Base-by-base conservation (phyloP, 495 filamentous ascomycete species). In the Bathelium albidoporum region DNA sequence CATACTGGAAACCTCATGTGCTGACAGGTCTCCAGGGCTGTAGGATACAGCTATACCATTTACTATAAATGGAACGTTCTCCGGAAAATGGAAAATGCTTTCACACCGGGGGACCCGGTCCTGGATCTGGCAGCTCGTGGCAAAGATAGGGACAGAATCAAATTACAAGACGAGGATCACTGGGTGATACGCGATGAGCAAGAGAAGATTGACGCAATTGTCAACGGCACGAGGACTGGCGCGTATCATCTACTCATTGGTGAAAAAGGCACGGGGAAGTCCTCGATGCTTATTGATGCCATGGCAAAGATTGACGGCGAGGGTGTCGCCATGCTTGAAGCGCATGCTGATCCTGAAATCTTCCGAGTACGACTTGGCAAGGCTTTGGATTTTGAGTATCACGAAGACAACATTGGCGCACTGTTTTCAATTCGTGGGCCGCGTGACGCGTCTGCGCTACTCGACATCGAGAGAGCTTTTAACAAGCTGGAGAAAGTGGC, bases 401-500 rank as follows among this genome's bases (percentile, higher is more conserved):
- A 88, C 64, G 85, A 85, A 70, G 92, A 95, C 73, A 97, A 98
- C 71, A 95, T 98, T 59, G 94, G 94, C 29, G 87, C 87, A 29
- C 86, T 97, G 32, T 98, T 98, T 78, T 92, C 88, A 63, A 95
- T 97, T 66, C 84, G 90, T 32, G 94, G 94, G 0, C 94, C 95
- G 0, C 83, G 94, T 22, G 94, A 98, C 67, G 90, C 89, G 1
- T 92, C 89, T 0, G 89, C 94, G 3, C 73, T 98, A 20, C 78
- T 98, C 16, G 94, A 98, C 68, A 96, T 98, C 59, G 94, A 98
- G 70, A 83, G 94, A 18, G 94, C 94, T 1, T 86, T 98, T 74
- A 98, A 98, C 80, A 97, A 97, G 73, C 76, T 98, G 4, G 93
- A 98, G 72, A 98, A 98, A 75, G 89, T 97, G 10, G 94, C 94